Base-by-base conservation (phyloP, 495 filamentous ascomycete species). In the Pyrenopolyporus hunteri region DNA sequence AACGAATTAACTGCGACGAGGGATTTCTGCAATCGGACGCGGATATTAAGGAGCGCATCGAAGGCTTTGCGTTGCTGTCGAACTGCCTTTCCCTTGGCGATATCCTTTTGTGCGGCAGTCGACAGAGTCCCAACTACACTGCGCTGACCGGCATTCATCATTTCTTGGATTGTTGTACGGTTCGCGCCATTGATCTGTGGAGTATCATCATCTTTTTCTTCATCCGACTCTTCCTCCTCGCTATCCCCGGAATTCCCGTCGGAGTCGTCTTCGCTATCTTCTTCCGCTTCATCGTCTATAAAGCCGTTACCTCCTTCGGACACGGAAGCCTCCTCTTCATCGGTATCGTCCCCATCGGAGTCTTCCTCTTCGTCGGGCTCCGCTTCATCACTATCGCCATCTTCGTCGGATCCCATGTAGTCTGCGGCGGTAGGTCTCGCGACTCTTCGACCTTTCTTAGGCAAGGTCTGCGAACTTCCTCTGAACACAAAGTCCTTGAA, bases 1-100 rank as follows among this genome's bases (percentile, higher is more conserved):
- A 96, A 82, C 4, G 92, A 87, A 67, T 97, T 96, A 13, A 87
- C 82, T 2, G 89, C 87, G 11, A 91, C 82, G 11, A 98, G 75
- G 3, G 89, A 89, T 71, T 97, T 97, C 66, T 98, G 94, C 6
- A 98, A 76, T 53, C 90, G 88, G 66, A 98, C 96, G 5, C 94
- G 86, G 16, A 88, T 82, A 73, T 94, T 92, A 14, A 98, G 82
- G 2, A 98, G 83, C 1, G 87, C 81, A 60, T 98, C 93, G 69
- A 97, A 98, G 8, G 86, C 87, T 45, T 84, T 85, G 48, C 91
- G 83, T 72, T 98, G 94, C 44, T 83, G 76, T 64, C 90, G 91
- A 25, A 98, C 89, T 1, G 93, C 93, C 55, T 78, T 78, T 17
- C 94, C 94, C 77, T 98, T 98, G 8, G 84, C 82, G 1, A 88